A percentile compares a stretch with the other conserved stretches of the same genome.
Conservation (phyloP, 441 rosid species). For the Geranium incanum region DNA sequence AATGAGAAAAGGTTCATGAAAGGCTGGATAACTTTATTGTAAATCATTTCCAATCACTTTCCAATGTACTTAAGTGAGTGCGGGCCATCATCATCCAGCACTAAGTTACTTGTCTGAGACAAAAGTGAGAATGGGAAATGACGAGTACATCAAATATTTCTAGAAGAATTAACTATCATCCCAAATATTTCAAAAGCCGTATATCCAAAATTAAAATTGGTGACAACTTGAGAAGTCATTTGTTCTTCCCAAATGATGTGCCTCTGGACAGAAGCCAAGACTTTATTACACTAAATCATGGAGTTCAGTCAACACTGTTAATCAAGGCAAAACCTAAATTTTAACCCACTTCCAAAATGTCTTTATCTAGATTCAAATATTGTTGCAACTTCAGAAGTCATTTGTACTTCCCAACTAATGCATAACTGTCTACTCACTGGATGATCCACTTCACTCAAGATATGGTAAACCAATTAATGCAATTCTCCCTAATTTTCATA, state of each 20-base stretch:
- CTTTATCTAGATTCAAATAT: neutral
- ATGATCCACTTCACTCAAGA: neutral
- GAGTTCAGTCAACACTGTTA: neutral
- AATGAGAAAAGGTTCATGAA: neutral
- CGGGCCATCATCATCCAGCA: neutral
- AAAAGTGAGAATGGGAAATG: neutral
- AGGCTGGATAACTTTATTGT: no score
- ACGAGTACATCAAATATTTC: neutral
- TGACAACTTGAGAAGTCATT: no score
- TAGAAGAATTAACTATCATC: neutral
- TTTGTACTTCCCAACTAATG: neutral
- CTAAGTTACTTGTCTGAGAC: neutral
- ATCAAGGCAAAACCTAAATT: neutral
- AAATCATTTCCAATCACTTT: neutral
- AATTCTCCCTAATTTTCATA: no score
- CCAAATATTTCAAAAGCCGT: neutral
- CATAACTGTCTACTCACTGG: neutral
- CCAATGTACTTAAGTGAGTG: neutral
- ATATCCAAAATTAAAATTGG: no score
- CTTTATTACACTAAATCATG: no score
- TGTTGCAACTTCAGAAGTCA: neutral
- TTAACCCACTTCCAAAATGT: neutral
- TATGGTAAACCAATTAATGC: neutral
- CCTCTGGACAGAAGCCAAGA: no score
- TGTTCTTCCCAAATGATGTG: no score